phyloP scores from a whole-genome alignment of 352 stramenopile genomes.

The Globisporangium apiculatum region DNA sequence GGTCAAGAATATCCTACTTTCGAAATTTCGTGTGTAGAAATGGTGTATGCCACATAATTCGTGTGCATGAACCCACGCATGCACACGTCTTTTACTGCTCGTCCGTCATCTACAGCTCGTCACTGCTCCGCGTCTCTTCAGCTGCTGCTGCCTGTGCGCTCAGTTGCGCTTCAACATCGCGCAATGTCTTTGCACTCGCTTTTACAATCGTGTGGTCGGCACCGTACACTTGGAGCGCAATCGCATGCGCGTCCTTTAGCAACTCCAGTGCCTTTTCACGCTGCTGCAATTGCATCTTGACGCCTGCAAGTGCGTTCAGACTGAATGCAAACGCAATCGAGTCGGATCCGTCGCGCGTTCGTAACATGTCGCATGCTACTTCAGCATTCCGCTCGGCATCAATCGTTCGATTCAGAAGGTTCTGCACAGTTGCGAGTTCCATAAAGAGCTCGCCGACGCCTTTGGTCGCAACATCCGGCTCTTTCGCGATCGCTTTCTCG shows the following conservation, averaged over 20 bases:
- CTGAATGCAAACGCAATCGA: conserved; percentile 71
- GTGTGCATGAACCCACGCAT: too few relatives aligned
- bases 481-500: conserved; percentile 40
- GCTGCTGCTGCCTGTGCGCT: too few relatives aligned
- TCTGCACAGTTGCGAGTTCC: conserved; percentile 51
- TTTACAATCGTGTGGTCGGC: conserved; percentile 50
- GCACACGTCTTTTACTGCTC: too few relatives aligned
- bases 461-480: conserved; percentile 58
- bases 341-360: conserved; percentile 54
- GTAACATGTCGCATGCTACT: conserved; percentile 44
- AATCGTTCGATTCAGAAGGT: conserved; percentile 31
- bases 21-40: too few relatives aligned
- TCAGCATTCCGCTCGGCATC: conserved; percentile 30
- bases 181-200: conserved; percentile 54
- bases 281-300: conserved; percentile 61
- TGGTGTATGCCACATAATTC: too few relatives aligned
- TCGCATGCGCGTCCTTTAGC: conserved; percentile 56
- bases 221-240: conserved; percentile 63
- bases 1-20: too few relatives aligned
- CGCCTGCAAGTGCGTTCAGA: conserved; percentile 72
- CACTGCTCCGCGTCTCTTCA: too few relatives aligned
- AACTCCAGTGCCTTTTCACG: conserved; percentile 49
- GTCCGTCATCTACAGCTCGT: too few relatives aligned
- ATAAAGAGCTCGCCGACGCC: conserved; percentile 77
- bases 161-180: conserved; percentile 24